A percentile compares a stretch with the other conserved stretches of the same genome.
Conservation (phyloP, 257 asterid genomes). For the Verbascum thapsus region DNA sequence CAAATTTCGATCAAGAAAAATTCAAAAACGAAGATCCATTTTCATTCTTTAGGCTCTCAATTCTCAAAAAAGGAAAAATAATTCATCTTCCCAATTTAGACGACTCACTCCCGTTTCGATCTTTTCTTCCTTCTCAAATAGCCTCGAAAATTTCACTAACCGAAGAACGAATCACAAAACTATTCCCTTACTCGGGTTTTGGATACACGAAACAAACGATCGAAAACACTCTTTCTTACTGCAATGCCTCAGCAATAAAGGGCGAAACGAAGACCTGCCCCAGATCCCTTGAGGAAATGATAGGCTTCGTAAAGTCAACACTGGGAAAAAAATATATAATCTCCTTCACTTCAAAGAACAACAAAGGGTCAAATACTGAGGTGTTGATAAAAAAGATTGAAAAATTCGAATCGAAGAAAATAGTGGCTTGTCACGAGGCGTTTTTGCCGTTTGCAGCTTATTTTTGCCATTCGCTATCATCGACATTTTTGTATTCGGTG, state of each 20-base stretch:
- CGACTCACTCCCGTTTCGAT: constrained; percentile 34
- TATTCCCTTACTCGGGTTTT: constrained; percentile 39
- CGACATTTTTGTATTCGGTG: constrained; percentile 35
- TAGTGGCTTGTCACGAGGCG: constrained; percentile 52
- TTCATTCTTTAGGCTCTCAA: constrained; percentile 41
- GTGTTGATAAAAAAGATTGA: constrained; percentile 22
- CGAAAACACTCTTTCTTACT: constrained; percentile 19
- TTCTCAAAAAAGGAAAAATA: constrained; percentile 31
- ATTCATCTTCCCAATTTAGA: constrained; percentile 39
- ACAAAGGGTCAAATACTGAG: constrained; percentile 20
- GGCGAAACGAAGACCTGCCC: constrained; percentile 46
- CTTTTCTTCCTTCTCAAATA: constrained; percentile 47
- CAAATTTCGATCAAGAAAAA: not conserved
- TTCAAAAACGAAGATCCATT: constrained; percentile 30
- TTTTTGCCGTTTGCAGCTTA: constrained; percentile 48
- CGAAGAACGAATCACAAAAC: not conserved
- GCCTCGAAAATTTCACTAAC: constrained; percentile 30
- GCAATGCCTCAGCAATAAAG: constrained; percentile 31
- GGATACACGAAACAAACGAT: constrained; percentile 29
- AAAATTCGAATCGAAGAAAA: constrained; percentile 11
- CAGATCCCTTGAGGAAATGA: constrained; percentile 46
- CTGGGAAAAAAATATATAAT: constrained; percentile 26
- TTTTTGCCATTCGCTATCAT: constrained; percentile 44
- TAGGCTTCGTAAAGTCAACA: constrained; percentile 31
- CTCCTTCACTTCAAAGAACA: constrained; percentile 33